phyloP scores from a whole-genome alignment of 176 grass and related monocot genomes.

The Secale cereale region DNA sequence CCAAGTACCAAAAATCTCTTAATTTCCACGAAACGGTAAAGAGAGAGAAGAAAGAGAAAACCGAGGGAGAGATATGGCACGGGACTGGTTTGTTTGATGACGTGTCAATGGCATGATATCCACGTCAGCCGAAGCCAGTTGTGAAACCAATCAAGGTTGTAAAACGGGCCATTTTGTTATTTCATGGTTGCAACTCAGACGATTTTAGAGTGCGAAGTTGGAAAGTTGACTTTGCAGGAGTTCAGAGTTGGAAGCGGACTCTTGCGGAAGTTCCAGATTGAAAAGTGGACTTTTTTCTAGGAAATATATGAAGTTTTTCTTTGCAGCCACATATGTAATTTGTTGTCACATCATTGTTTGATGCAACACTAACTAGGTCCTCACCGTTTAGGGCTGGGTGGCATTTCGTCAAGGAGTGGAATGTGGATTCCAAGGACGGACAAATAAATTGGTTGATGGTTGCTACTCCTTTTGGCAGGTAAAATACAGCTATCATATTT shows the following conservation, averaged over 20 bases:
- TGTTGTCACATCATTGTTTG: background rate
- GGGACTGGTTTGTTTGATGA: background rate
- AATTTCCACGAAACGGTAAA: background rate
- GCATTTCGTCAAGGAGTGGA: constrained; percentile 86
- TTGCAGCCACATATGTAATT: background rate
- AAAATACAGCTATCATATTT: constrained; percentile 36
- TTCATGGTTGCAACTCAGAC: background rate
- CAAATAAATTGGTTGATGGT: constrained; percentile 96
- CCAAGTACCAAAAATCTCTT: background rate
- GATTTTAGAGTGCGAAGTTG: background rate
- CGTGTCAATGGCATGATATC: background rate
- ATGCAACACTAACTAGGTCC: background rate
- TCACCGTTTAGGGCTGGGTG: constrained; percentile 65
- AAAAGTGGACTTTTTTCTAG: background rate
- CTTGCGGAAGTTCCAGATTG: background rate
- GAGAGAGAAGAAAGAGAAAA: background rate
- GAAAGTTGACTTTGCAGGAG: background rate
- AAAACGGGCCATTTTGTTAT: background rate
- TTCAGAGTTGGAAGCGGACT: background rate
- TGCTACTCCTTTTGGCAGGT: constrained; percentile 99
- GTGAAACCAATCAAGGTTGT: background rate
- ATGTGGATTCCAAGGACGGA: constrained; percentile 94
- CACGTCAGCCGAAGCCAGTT: background rate
- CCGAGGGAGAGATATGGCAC: background rate
- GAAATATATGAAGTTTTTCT: background rate